Evolutionary conservation across 1,284 basidiomycete genomes (phyloP).

Genomic region (Puccinia polysora): DNA sequence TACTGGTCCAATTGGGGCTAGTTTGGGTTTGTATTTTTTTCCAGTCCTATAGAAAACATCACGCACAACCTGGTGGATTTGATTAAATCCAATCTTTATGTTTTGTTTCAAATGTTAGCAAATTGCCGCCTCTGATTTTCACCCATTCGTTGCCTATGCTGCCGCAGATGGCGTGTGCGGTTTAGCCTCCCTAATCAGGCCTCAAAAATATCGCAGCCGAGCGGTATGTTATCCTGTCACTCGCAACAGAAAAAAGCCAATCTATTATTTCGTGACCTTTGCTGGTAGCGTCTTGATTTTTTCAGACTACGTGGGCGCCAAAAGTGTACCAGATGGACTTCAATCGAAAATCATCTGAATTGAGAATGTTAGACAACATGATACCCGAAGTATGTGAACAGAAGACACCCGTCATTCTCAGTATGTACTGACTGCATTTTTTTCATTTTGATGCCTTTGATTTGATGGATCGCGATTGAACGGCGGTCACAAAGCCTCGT

Average conservation of each 20-base stretch:
- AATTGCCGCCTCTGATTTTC: constrained; percentile 71
- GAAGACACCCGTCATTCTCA: not conserved
- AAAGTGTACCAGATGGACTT: constrained; percentile 84
- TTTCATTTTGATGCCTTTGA: not conserved
- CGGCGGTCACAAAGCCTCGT: constrained; percentile 31
- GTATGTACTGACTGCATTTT: not conserved
- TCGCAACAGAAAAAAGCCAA: not conserved
- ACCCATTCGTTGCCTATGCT: constrained; percentile 73
- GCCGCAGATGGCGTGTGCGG: constrained; percentile 72
- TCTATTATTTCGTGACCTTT: not conserved
- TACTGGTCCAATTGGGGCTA: constrained; percentile 27
- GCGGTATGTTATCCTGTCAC: constrained; percentile 56
- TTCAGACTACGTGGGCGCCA: constrained; percentile 34
- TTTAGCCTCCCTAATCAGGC: constrained; percentile 65
- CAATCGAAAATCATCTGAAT: constrained; percentile 65
- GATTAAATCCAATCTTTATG: no score
- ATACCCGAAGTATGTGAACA: constrained; percentile 62
- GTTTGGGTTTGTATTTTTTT: constrained; percentile 16
- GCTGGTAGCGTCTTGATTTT: not conserved
- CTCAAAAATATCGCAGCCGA: constrained; percentile 65
- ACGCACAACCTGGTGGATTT: no score
- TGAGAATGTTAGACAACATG: constrained; percentile 76
- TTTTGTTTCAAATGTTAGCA: constrained; percentile 57
- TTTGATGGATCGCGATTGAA: no score
- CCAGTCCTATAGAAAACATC: not conserved